Evolutionary conservation across 345 rosid species (phyloP).

Genomic region (Bretschneidera sinensis): DNA sequence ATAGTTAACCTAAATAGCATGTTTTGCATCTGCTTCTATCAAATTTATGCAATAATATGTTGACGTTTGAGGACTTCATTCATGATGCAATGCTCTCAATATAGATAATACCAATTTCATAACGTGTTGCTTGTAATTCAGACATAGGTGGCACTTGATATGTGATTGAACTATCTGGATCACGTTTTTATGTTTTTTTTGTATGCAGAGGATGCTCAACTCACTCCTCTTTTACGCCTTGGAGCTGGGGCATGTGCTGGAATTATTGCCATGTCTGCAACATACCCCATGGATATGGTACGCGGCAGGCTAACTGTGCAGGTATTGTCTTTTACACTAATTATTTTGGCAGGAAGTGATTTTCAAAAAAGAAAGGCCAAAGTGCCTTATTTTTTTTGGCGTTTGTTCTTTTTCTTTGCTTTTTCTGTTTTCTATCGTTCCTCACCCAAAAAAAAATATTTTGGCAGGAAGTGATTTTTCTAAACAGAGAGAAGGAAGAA

Average conservation of each 20-base stretch:
- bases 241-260: slow-evolving; percentile 99
- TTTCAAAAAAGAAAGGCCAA: not conserved
- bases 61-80: too few relatives aligned
- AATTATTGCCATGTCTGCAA: slow-evolving; percentile 99
- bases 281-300: slow-evolving; percentile 99
- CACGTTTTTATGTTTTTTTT: not conserved
- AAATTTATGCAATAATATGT: too few relatives aligned
- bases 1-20: not conserved
- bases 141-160: not conserved
- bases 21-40: too few relatives aligned
- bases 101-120: not conserved
- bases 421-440: too few relatives aligned
- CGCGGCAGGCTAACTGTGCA: slow-evolving; percentile 98
- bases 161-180: not conserved
- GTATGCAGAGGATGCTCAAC: slow-evolving; percentile 79
- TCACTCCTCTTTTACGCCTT: slow-evolving; percentile 92
- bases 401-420: too few relatives aligned
- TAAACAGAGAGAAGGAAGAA: too few relatives aligned
- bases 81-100: not conserved
- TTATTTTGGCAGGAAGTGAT: not conserved
- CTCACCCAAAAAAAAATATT: too few relatives aligned
- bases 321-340: slow-evolving; percentile 34
- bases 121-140: not conserved
- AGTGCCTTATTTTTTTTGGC: too few relatives aligned
- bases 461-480: too few relatives aligned